Conservation (phyloP, 2,329 filamentous ascomycete genomes). For the Trichoderma sp. region DNA sequence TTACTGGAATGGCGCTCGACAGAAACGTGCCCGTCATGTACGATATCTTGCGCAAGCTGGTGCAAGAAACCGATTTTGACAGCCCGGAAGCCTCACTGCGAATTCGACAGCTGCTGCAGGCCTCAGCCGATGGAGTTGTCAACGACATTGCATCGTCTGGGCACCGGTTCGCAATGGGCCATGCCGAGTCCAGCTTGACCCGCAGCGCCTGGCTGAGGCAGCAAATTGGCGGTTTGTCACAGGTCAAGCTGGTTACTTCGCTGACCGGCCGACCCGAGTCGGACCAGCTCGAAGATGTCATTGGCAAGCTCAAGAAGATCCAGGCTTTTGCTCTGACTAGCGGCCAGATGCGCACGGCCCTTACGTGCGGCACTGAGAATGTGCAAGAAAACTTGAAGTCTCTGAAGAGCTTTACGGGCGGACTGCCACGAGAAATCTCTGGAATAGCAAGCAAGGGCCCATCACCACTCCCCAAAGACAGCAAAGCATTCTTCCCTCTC, state of each 20-base stretch:
- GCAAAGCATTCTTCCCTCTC: constrained; percentile 87
- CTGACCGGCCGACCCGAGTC: constrained; percentile 73
- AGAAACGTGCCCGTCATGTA: constrained; percentile 91
- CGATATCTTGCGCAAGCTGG: constrained; percentile 76
- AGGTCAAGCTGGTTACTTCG: constrained; percentile 81
- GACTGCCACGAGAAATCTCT: constrained; percentile 40
- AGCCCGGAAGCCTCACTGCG: constrained; percentile 78
- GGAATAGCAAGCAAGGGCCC: constrained; percentile 44
- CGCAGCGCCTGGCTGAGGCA: constrained; percentile 73
- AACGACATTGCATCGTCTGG: constrained; percentile 91
- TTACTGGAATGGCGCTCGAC: constrained; percentile 87
- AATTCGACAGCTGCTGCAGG: constrained; percentile 84
- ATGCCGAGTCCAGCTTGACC: constrained; percentile 79
- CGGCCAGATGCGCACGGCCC: constrained; percentile 71
- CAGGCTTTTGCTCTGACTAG: constrained; percentile 76
- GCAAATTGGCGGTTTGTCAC: constrained; percentile 86
- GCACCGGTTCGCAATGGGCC: constrained; percentile 82
- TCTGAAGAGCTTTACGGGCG: constrained; percentile 69
- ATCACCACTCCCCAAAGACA: constrained; percentile 51
- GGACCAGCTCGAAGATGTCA: constrained; percentile 73
- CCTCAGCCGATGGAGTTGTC: constrained; percentile 84
- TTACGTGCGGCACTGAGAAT: constrained; percentile 83
- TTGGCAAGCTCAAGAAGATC: constrained; percentile 82
- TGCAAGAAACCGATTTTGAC: constrained; percentile 89
- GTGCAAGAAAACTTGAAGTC: constrained; percentile 70